Base-by-base conservation (phyloP, 2,329 filamentous ascomycete genomes). In the Cordyceps javanica region DNA sequence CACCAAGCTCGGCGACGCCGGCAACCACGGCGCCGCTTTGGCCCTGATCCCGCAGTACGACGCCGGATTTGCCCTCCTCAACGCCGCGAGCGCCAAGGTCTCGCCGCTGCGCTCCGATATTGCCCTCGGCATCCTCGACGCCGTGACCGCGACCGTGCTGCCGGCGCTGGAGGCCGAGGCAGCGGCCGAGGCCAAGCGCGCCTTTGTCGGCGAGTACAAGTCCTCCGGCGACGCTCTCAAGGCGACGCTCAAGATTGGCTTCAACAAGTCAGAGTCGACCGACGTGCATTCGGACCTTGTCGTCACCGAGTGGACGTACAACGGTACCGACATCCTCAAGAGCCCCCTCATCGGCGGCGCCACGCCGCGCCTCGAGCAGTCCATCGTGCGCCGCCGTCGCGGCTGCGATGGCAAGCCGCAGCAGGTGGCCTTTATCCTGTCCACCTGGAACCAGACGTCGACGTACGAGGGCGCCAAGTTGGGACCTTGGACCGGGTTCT, bases 11-110 rank as follows among this genome's bases (percentile, higher is more conserved):
- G 51, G 51, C 51, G 51, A 54, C 41, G 26, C 51, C 9, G 51
- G 51, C 26, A 23, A 6, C 38, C 78, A 75, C 59, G 69, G 68
- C 19, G 67, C 69, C 2, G 65, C 71, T 9, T 55, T 79, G 1
- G 69, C 69, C 2, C 63, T 79, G 5, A 60, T 78, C 3, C 76
- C 74, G 0, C 75, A 78, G 58, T 76, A 70, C 50, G 68, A 73
- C 49, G 65, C 75, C 14, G 75, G 76, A 0, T 73, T 77, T 58
- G 68, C 66, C 1, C 63, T 76, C 19, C 65, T 77, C 1, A 61
- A 69, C 2, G 75, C 73, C 10, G 73, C 38, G 16, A 51, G 28
- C n/a, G n/a, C 45, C n/a, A 71, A 11, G 19, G 41, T 16, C 41
- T 11, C 13, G 6, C 42, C 44, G 1, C 44, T 16, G 41, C 30